These are phyloP conservation scores for Delonix regia DNA, from an alignment of 306 rosid species.

Conservation along the genomic window DNA sequence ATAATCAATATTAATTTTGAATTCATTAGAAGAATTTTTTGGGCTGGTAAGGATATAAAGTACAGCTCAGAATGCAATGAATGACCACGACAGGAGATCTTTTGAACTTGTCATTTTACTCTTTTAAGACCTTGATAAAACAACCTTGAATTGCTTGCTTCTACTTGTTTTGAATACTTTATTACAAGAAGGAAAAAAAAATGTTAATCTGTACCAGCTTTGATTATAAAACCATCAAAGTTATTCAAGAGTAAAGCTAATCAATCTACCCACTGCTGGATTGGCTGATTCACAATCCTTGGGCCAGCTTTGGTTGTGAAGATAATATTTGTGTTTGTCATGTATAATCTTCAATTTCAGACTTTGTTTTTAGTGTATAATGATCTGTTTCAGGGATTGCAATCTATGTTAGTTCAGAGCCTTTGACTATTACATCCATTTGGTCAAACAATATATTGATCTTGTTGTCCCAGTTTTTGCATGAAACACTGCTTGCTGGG, in stretches of 20 bases:
- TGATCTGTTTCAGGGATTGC: background rate
- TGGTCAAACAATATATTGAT: too few species aligned
- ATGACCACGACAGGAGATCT: background rate
- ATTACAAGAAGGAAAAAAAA: background rate
- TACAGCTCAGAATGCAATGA: conserved; percentile 2
- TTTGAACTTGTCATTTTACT: conserved; percentile 3
- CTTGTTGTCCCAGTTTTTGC: background rate
- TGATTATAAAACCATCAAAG: background rate
- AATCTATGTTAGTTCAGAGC: background rate
- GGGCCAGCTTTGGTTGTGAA: background rate
- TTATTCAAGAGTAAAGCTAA: background rate
- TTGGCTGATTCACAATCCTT: background rate
- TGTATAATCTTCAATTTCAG: background rate
- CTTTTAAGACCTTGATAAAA: conserved; percentile 2
- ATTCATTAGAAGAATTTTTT: conserved; percentile 9
- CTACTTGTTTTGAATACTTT: background rate
- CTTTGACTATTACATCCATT: background rate
- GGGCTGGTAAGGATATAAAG: background rate
- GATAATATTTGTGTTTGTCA: background rate
- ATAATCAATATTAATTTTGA: background rate
- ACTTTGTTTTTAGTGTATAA: background rate
- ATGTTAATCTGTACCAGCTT: conserved; percentile 3
- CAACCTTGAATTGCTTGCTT: background rate
- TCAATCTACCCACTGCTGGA: background rate
- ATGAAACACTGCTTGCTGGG: background rate